Conservation (phyloP, 257 asterid species). For the Leptodermis oblonga region DNA sequence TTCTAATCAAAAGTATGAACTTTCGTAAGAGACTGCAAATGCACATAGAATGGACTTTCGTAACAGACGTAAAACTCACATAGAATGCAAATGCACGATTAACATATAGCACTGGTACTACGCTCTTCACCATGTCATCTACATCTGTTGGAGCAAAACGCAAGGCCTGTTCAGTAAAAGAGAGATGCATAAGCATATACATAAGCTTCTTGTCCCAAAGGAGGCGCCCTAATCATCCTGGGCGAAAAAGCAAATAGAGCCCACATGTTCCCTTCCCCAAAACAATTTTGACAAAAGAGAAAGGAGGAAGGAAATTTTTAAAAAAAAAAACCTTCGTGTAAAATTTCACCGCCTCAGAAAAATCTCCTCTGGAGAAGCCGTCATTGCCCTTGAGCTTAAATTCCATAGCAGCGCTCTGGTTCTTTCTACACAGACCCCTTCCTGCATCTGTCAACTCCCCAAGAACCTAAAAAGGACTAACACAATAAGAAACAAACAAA, state of each 20-base stretch:
- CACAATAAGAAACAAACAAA: slow-evolving; percentile 10
- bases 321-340: slow-evolving; percentile 77
- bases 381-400: slow-evolving; percentile 71
- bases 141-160: slow-evolving; percentile 62
- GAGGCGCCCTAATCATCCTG: background rate
- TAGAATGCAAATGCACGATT: slow-evolving; percentile 84
- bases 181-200: slow-evolving; percentile 6
- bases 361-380: slow-evolving; percentile 68
- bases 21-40: background rate
- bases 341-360: slow-evolving; percentile 51
- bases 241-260: background rate
- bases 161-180: slow-evolving; percentile 57
- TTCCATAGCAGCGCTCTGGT: slow-evolving; percentile 60
- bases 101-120: slow-evolving; percentile 60
- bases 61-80: slow-evolving; percentile 46
- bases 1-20: background rate
- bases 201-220: background rate
- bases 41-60: too few species aligned
- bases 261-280: background rate
- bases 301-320: too few species aligned
- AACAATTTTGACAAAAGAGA: background rate
- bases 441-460: slow-evolving; percentile 69
- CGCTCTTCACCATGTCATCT: slow-evolving; percentile 48
- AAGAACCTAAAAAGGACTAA: slow-evolving; percentile 43
- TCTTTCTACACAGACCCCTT: slow-evolving; percentile 65